A percentile compares a stretch with the other conserved stretches of the same genome.
These are phyloP conservation scores for Neurospora sp. DNA, from an alignment of 495 filamentous ascomycete genomes.

Conservation along the genomic window DNA sequence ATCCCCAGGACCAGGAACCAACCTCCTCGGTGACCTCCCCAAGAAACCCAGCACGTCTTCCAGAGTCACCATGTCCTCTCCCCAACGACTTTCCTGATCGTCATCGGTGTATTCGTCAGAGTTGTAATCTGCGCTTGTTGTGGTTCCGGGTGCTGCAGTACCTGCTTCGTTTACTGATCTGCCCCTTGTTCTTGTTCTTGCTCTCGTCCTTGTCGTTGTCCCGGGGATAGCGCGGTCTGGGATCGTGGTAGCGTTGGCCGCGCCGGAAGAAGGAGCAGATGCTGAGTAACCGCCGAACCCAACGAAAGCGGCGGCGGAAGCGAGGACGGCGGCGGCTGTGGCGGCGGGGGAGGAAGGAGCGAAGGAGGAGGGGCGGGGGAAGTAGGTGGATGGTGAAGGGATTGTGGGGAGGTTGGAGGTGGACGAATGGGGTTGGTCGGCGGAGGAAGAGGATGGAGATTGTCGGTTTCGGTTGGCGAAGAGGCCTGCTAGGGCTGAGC, in stretches of 20 bases:
- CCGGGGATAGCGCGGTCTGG: not conserved
- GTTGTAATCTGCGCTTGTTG: not conserved
- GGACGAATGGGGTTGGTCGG: not conserved
- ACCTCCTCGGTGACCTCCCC: not conserved
- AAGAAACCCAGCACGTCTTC: not conserved
- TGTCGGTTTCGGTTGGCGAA: not conserved
- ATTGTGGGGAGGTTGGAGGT: not conserved
- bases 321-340: not conserved
- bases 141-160: too few species aligned
- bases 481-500: not conserved
- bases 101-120: slow-evolving; percentile 28
- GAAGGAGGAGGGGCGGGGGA: not conserved
- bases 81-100: slow-evolving; percentile 2
- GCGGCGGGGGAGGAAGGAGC: not conserved
- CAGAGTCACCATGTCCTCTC: not conserved
- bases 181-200: not conserved
- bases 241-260: not conserved
- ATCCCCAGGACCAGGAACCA: slow-evolving; percentile 33
- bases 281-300: not conserved
- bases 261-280: not conserved
- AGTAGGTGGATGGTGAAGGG: not conserved
- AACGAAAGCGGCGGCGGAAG: not conserved
- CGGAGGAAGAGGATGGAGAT: not conserved
- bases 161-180: not conserved
- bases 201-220: not conserved